Percentiles rank a stretch among this genome's conserved stretches.
Evolutionary conservation across 2,329 filamentous ascomycete genomes (phyloP).

Genomic region (Arachnopeziza araneosa): DNA sequence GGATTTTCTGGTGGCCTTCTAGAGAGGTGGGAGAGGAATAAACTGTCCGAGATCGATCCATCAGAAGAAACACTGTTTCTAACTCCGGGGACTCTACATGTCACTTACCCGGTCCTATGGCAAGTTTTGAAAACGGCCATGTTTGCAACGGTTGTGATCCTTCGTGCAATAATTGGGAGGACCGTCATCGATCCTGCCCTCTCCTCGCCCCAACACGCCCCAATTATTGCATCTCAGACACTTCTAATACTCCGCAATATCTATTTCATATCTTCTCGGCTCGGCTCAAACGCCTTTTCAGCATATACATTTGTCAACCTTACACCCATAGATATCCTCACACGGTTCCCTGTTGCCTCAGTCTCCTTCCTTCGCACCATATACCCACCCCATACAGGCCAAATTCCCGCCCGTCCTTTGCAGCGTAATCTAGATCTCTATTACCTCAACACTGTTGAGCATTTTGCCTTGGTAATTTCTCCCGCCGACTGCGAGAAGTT

Average conservation of each 20-base stretch:
- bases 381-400: slow-evolving; percentile 35
- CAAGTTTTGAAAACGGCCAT: slow-evolving; percentile 57
- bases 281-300: slow-evolving; percentile 59
- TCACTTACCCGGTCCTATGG: slow-evolving; percentile 58
- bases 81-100: slow-evolving; percentile 50
- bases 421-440: slow-evolving; percentile 65
- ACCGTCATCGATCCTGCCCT: slow-evolving; percentile 51
- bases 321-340: slow-evolving; percentile 62
- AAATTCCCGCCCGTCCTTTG: slow-evolving; percentile 57
- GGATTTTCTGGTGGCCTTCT: slow-evolving; percentile 40
- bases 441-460: slow-evolving; percentile 66
- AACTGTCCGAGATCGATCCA: slow-evolving; percentile 59
- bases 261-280: slow-evolving; percentile 63
- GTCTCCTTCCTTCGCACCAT: slow-evolving; percentile 48
- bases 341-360: slow-evolving; percentile 52
- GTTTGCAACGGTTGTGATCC: slow-evolving; percentile 58
- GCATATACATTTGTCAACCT: slow-evolving; percentile 66
- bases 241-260: slow-evolving; percentile 60
- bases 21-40: slow-evolving; percentile 63
- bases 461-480: slow-evolving; percentile 56
- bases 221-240: slow-evolving; percentile 53
- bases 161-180: slow-evolving; percentile 53
- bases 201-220: slow-evolving; percentile 45
- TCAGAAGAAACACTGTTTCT: slow-evolving; percentile 54
- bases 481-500: slow-evolving; percentile 53